Evolutionary conservation across 805 yeast genomes (phyloP), one percentile per base, ranked within the genome.

Genomic region (Ogataea haglerorum): DNA sequence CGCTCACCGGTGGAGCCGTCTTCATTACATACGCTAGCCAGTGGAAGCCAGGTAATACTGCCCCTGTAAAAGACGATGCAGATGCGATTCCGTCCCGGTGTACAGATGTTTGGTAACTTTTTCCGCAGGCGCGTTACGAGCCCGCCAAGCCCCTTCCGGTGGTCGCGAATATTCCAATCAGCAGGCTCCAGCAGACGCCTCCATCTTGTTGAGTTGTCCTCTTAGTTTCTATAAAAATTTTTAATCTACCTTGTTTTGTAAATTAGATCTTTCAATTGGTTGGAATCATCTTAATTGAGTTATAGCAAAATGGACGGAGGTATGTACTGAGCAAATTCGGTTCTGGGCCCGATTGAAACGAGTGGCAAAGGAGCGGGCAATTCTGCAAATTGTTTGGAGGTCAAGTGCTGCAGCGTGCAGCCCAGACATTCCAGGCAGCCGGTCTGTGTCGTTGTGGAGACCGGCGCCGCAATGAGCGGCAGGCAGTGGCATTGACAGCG

Each of bases 301-400:
- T 30, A 40, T 38, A 34, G 36, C 67, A 73, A 64, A 58, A 74
- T 75, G 80, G 80, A 75, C 73, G 77, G 78, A 65, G 78, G 79
- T 74, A 74, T 65, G 79, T 74, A 15, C 10, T 26, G n/a, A 10
- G 19, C 13, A 9, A 13, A 29, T 15, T 26, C 32, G 32, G 31
- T 5, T 6, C 7, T 14, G 25, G 12, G 17, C 32, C 17, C 34
- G 16, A 21, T 26, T 49, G 38, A 34, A 47, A 7, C 29, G 13
- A 42, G 49, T 34, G 43, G 36, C 34, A 28, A 33, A 33, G 30
- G 21, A 19, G 24, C 37, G 42, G 23, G 23, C 33, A 28, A 32
- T 32, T 10, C 19, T 3, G 18, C 33, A 37, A 38, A 19, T 19
- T 19, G 21, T 19, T 19, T 19, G 21, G 21, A 19, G 21, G 21